These are phyloP conservation scores for Wallacemonas rigidus DNA, from an alignment of 208 protist species.

Conservation along the genomic window DNA sequence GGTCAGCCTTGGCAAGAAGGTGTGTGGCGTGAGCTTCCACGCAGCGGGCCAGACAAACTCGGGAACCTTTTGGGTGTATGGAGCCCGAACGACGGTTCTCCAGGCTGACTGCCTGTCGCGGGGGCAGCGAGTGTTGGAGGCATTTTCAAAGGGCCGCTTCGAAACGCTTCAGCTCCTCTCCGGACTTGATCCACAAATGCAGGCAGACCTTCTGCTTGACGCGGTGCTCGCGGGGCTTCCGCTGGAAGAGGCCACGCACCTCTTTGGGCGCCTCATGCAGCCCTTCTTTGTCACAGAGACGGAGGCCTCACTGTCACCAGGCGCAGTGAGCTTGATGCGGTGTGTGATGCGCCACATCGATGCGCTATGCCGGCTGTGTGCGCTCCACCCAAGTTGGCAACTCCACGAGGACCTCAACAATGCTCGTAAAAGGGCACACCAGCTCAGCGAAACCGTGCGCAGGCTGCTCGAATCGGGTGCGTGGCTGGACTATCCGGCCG, in stretches of 20 bases:
- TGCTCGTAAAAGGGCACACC: slow-evolving; percentile 13
- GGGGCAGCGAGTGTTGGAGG: slow-evolving; percentile 38
- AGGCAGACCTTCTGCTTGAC: slow-evolving; percentile 37
- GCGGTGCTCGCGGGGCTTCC: slow-evolving; percentile 33
- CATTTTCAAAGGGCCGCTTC: slow-evolving; percentile 27
- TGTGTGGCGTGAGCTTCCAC: slow-evolving; percentile 42
- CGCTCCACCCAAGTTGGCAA: slow-evolving; percentile 39
- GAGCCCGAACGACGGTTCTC: slow-evolving; percentile 34
- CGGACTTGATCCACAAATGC: slow-evolving; percentile 25
- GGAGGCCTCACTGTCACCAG: slow-evolving; percentile 34
- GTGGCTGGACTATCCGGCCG: slow-evolving; percentile 15
- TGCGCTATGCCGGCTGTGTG: slow-evolving; percentile 38
- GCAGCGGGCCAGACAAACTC: slow-evolving; percentile 26
- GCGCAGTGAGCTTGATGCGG: slow-evolving; percentile 29
- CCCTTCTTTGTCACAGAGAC: slow-evolving; percentile 19
- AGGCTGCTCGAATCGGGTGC: slow-evolving; percentile 4
- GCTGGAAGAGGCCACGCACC: slow-evolving; percentile 18
- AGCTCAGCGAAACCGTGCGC: neutral
- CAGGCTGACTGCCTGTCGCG: slow-evolving; percentile 39
- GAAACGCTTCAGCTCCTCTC: slow-evolving; percentile 27
- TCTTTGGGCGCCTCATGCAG: slow-evolving; percentile 31
- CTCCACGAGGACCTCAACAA: slow-evolving; percentile 37
- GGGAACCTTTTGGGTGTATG: slow-evolving; percentile 58
- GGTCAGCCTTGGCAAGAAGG: slow-evolving; percentile 34
- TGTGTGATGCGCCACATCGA: slow-evolving; percentile 33